A percentile compares a stretch with the other conserved stretches of the same genome.
Conservation (phyloP, 2,329 filamentous ascomycete genomes). For the Ascosphaera pollenicola region DNA sequence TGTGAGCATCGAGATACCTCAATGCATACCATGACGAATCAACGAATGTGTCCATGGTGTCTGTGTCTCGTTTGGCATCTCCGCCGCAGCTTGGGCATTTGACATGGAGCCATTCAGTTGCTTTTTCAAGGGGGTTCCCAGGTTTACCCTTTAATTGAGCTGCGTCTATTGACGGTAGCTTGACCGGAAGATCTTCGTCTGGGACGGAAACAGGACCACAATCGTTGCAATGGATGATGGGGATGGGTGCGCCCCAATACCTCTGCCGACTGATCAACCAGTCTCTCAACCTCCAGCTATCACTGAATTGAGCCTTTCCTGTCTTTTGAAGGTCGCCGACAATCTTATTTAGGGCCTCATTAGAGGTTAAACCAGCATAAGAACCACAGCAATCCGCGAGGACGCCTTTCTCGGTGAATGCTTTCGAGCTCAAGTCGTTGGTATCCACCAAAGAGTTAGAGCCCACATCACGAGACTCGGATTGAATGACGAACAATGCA, state of each 20-base stretch:
- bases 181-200: conserved; percentile 51
- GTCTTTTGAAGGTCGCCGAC: conserved; percentile 27
- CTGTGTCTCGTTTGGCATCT: conserved; percentile 59
- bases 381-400: conserved; percentile 44
- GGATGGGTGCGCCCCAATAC: conserved; percentile 82
- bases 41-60: conserved; percentile 94
- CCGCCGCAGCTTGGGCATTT: conserved; percentile 48
- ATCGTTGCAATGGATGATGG: conserved; percentile 56
- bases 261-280: conserved; percentile 85
- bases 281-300: conserved; percentile 64
- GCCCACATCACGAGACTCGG: conserved; percentile 19
- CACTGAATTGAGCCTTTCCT: conserved; percentile 35
- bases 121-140: conserved; percentile 56
- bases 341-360: conserved; percentile 38
- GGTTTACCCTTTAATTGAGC: conserved; percentile 46
- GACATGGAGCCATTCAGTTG: conserved; percentile 52
- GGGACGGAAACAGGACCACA: conserved; percentile 69
- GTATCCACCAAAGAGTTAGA: conserved; percentile 17
- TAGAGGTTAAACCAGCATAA: conserved; percentile 41
- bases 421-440: conserved; percentile 12
- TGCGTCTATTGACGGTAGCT: conserved; percentile 44
- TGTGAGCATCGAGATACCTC: conserved; percentile 41
- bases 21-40: conserved; percentile 91
- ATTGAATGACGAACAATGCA: conserved; percentile 38
- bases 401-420: conserved; percentile 43